Evolutionary conservation across 1,284 basidiomycete species (phyloP), one percentile per base, ranked within the genome.

Genomic region (Leccinum pseudoinsigne): DNA sequence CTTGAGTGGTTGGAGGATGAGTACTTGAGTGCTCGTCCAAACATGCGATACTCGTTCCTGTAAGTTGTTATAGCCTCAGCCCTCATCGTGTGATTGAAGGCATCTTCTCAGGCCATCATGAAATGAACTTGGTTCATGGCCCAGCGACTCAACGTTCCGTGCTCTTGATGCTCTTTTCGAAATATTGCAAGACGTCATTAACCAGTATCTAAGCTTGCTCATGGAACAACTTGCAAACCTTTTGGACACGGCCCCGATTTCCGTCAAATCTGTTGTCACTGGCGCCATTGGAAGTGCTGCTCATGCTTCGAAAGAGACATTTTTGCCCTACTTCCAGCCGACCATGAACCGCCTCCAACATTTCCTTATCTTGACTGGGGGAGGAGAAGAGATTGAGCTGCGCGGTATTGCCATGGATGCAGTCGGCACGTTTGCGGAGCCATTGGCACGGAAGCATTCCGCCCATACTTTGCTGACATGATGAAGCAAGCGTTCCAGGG

Each of bases 381-480:
- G 95, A 71, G 93, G 92, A 53, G 93, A 95, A 73, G 94, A 96
- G 74, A 90, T 88, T 68, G 96, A 99, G 73, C 86, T 99, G 53
- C 93, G 97, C 66, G 97, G 97, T 53, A 97, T 98, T 74, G 92
- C 97, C 28, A 98, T 97, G 86, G 97, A 99, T 79, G 95, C 97
- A 42, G 90, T 98, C 67, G 97, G 97, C 57, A 99, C 97, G 0
- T 94, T 99, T 69, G 94, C 97, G 40, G 97, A 98, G 95, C 97
- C 14, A 94, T 99, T 59, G 97, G 97, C 68, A 88, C 90, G 74
- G 95, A 99, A 28, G 82, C 88, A 36, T 99, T 99, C 90, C 84
- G 93, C 47, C 97, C 96, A 23, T 99, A 94, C 85, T 97, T 98
- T 83, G 84, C 90, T 53, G 90, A 95, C 65, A 88, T 98, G 84